These are phyloP conservation scores for Pseudopithomyces chartarum DNA, from an alignment of 2,329 filamentous ascomycete species.

Conservation along the genomic window DNA sequence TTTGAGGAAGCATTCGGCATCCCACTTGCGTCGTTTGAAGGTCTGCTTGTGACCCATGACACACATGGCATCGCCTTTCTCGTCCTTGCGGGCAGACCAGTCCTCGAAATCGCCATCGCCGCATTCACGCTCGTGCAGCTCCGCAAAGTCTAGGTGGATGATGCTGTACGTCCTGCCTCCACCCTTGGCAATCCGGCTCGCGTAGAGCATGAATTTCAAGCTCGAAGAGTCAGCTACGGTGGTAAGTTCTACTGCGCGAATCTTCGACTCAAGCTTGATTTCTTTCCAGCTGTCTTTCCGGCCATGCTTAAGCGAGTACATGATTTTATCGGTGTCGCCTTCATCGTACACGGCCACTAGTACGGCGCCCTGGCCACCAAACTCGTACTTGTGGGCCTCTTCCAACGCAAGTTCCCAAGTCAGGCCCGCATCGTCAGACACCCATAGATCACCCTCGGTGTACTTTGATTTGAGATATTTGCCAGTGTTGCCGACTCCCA, in stretches of 20 bases:
- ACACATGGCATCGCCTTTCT: constrained; percentile 80
- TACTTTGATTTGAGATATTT: constrained; percentile 72
- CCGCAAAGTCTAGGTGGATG: constrained; percentile 82
- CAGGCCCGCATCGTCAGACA: constrained; percentile 88
- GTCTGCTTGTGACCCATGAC: constrained; percentile 96
- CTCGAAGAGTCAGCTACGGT: constrained; percentile 93
- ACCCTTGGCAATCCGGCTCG: constrained; percentile 48
- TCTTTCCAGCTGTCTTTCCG: constrained; percentile 71
- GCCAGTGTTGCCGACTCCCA: constrained; percentile 92
- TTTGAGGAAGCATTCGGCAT: constrained; percentile 87
- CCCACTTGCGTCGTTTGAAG: constrained; percentile 82
- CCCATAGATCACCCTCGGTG: constrained; percentile 76
- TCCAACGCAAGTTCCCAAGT: constrained; percentile 78
- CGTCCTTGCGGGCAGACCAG: constrained; percentile 84
- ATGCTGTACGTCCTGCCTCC: constrained; percentile 64
- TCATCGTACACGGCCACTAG: constrained; percentile 80
- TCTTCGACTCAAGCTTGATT: constrained; percentile 70
- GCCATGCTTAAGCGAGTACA: constrained; percentile 90
- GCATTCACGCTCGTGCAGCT: constrained; percentile 80
- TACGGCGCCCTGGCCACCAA: constrained; percentile 90
- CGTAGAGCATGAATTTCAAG: constrained; percentile 84
- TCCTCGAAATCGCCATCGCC: constrained; percentile 77
- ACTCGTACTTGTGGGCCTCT: constrained; percentile 92
- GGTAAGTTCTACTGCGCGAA: constrained; percentile 75
- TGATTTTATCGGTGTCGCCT: constrained; percentile 63